Conservation (phyloP, 1,284 basidiomycete genomes). For the Apiotrichum veenhuisii region DNA sequence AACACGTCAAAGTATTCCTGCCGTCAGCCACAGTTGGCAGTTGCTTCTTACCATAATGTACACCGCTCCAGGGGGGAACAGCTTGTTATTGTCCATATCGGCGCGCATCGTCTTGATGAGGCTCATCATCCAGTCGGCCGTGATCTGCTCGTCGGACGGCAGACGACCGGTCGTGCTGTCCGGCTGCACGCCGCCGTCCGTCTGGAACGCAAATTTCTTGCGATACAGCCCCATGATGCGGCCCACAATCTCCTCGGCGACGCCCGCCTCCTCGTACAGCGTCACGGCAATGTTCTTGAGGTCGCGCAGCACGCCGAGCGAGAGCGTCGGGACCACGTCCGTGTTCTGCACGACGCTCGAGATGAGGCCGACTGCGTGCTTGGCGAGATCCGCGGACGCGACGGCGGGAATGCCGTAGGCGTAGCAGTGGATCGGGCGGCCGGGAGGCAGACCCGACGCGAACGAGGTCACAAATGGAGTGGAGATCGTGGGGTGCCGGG, state of each 20-base stretch:
- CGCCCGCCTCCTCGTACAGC: conserved; percentile 48
- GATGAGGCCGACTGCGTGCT: conserved; percentile 51
- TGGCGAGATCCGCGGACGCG: conserved; percentile 51
- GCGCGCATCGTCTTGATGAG: conserved; percentile 51
- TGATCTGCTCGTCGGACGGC: conserved; percentile 25
- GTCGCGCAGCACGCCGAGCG: conserved; percentile 53
- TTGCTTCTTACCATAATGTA: conserved; percentile 39
- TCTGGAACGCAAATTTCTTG: conserved; percentile 23
- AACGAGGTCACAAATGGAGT: conserved; percentile 53
- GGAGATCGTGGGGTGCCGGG: conserved; percentile 43
- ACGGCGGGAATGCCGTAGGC: conserved; percentile 52
- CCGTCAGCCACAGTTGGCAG: conserved; percentile 7
- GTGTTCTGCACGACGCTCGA: conserved; percentile 51
- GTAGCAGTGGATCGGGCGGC: conserved; percentile 53
- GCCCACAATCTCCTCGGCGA: conserved; percentile 54
- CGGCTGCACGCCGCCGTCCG: not conserved
- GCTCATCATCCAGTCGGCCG: conserved; percentile 49
- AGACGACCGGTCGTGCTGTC: not conserved
- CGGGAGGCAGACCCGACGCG: conserved; percentile 51
- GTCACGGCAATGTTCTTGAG: conserved; percentile 53
- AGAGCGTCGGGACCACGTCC: conserved; percentile 46
- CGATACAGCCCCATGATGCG: conserved; percentile 45
- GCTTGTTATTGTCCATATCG: conserved; percentile 51
- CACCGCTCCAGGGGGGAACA: conserved; percentile 47
- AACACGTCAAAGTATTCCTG: conserved; percentile 50